Conservation (phyloP, 805 yeast genomes). For the Maudiozyma turicensis region DNA sequence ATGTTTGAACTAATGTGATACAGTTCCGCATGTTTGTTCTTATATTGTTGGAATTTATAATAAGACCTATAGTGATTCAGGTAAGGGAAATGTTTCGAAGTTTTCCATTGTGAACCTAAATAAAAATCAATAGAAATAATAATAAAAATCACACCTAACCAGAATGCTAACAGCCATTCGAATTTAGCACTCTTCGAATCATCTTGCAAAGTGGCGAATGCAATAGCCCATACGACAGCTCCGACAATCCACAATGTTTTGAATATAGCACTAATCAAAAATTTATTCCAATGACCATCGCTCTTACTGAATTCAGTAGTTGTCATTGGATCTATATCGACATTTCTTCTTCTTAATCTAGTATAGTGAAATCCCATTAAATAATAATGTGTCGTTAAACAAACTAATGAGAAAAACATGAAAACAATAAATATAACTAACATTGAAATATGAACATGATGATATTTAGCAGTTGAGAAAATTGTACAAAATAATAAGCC, state of each 20-base stretch:
- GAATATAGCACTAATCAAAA: conserved; percentile 39
- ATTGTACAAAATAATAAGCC: conserved; percentile 69
- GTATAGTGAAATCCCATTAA: conserved; percentile 38
- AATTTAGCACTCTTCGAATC: conserved; percentile 48
- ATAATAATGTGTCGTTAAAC: conserved; percentile 37
- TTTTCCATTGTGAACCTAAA: conserved; percentile 42
- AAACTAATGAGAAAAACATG: conserved; percentile 44
- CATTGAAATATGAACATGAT: conserved; percentile 51
- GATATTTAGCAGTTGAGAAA: conserved; percentile 53
- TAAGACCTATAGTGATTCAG: conserved; percentile 19
- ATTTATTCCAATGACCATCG: conserved; percentile 33
- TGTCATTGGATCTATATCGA: conserved; percentile 2
- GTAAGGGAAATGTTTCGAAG: conserved; percentile 24
- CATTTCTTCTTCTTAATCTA: conserved; percentile 22
- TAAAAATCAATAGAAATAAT: conserved; percentile 61
- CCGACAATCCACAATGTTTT: conserved; percentile 57
- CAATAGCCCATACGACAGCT: conserved; percentile 59
- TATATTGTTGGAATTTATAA: conserved; percentile 17
- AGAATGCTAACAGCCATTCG: conserved; percentile 84
- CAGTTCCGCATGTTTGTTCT: neutral
- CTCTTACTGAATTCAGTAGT: conserved; percentile 25
- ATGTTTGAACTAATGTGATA: neutral
- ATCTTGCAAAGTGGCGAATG: conserved; percentile 43
- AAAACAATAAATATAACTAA: conserved; percentile 64
- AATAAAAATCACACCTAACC: conserved; percentile 64